Conservation (phyloP, 495 filamentous ascomycete genomes). For the Aspergillus saccharolyticus region DNA sequence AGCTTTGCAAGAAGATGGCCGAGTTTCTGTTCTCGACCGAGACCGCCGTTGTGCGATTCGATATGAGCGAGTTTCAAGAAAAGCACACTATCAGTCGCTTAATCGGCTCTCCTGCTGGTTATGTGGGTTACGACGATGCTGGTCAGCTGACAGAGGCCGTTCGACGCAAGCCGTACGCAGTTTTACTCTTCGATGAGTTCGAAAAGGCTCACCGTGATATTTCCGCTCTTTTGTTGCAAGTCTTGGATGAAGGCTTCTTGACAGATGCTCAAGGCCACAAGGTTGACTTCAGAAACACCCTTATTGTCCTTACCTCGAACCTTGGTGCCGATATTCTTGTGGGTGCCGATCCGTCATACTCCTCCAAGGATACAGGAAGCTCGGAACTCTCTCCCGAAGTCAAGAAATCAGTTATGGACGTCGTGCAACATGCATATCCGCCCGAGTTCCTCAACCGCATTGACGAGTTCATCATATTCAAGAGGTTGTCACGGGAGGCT, state of each 20-base stretch:
- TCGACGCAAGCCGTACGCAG: constrained; percentile 89
- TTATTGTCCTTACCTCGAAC: constrained; percentile 95
- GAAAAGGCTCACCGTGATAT: constrained; percentile 97
- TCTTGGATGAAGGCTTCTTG: constrained; percentile 93
- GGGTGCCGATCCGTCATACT: constrained; percentile 36
- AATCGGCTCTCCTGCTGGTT: constrained; percentile 89
- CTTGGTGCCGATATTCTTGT: constrained; percentile 57
- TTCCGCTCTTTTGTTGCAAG: constrained; percentile 86
- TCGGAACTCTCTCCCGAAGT: constrained; percentile 64
- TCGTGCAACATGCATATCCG: constrained; percentile 72
- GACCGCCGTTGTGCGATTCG: constrained; percentile 83
- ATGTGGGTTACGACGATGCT: constrained; percentile 95
- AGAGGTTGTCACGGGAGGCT: constrained; percentile 68
- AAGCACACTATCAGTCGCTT: constrained; percentile 92
- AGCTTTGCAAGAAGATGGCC: constrained; percentile 94
- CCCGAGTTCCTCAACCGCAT: constrained; percentile 96
- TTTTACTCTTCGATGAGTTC: constrained; percentile 94
- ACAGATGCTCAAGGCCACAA: constrained; percentile 95
- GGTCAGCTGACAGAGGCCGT: constrained; percentile 96
- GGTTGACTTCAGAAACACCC: constrained; percentile 91
- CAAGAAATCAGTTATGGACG: constrained; percentile 78
- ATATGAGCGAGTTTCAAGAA: constrained; percentile 98
- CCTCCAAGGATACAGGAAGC: constrained; percentile 48
- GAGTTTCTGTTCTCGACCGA: constrained; percentile 90
- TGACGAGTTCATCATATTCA: constrained; percentile 96